phyloP scores from a whole-genome alignment of 2,329 filamentous ascomycete species.

The Fusarium ramigenum region DNA sequence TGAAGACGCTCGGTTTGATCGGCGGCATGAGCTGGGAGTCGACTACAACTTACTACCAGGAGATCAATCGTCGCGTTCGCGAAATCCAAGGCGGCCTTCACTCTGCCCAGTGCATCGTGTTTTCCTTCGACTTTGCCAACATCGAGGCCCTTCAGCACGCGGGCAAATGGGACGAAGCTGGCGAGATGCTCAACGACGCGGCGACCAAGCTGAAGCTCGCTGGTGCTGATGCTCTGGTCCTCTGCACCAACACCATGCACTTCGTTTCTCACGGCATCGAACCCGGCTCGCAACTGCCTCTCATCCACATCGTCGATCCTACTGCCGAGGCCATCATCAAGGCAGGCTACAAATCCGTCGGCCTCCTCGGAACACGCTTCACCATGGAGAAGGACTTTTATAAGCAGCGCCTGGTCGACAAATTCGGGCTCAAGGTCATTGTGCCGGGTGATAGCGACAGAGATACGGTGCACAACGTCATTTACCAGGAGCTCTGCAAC shows the following conservation, averaged over 20 bases:
- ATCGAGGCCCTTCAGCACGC: slow-evolving; percentile 32
- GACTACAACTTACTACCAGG: slow-evolving; percentile 39
- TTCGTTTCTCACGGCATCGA: slow-evolving; percentile 27
- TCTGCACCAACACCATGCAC: slow-evolving; percentile 44
- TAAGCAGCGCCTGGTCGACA: slow-evolving; percentile 16
- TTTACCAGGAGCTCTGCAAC: slow-evolving; percentile 39
- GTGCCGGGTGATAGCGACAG: slow-evolving; percentile 2
- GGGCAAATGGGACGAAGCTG: slow-evolving; percentile 29
- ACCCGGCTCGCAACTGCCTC: slow-evolving; percentile 12
- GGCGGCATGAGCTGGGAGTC: slow-evolving; percentile 44
- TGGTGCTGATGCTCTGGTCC: slow-evolving; percentile 37
- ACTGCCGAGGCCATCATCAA: slow-evolving; percentile 27
- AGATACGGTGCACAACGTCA: slow-evolving; percentile 24
- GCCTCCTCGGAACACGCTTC: slow-evolving; percentile 35
- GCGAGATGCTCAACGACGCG: slow-evolving; percentile 24
- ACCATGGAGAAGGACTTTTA: slow-evolving; percentile 43
- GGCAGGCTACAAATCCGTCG: slow-evolving; percentile 25
- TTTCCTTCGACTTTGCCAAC: slow-evolving; percentile 42
- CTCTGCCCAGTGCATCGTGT: slow-evolving; percentile 33
- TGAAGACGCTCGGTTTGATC: slow-evolving; percentile 42
- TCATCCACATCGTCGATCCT: slow-evolving; percentile 40
- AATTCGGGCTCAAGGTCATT: slow-evolving; percentile 22
- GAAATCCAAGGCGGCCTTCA: slow-evolving; percentile 35
- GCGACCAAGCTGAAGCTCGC: slow-evolving; percentile 21
- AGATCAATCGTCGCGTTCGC: slow-evolving; percentile 40